A percentile compares a stretch with the other conserved stretches of the same genome.
These are phyloP conservation scores for Liquidambar formosana DNA, from an alignment of 164 flowering plant species.

Conservation along the genomic window DNA sequence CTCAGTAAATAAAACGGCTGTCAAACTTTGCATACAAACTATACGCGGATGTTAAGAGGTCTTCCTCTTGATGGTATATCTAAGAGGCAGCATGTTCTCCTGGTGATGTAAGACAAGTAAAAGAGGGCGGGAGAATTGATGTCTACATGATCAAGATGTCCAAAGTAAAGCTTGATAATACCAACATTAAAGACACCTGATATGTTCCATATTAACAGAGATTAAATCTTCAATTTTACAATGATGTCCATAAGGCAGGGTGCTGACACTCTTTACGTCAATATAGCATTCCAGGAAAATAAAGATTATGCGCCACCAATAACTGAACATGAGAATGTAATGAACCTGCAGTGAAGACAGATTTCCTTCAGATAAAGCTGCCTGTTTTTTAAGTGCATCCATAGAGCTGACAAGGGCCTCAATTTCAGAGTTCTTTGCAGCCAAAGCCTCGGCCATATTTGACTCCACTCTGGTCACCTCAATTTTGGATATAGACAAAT, in stretches of 20 bases:
- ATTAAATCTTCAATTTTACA: neutral
- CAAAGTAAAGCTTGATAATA: no score
- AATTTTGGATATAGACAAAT: slow-evolving; percentile 63
- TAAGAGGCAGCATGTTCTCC: no score
- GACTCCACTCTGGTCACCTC: slow-evolving; percentile 73
- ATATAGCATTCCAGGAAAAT: neutral
- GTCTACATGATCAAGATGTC: no score
- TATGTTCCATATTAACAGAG: neutral
- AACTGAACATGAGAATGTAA: neutral
- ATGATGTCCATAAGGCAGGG: neutral
- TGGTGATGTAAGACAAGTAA: no score
- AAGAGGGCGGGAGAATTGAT: no score
- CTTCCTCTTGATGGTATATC: no score
- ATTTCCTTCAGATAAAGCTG: slow-evolving; percentile 87
- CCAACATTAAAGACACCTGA: neutral
- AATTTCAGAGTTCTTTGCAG: slow-evolving; percentile 93
- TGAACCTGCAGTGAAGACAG: slow-evolving; percentile 84
- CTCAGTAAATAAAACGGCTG: no score
- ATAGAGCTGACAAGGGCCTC: slow-evolving; percentile 69
- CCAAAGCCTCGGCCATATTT: slow-evolving; percentile 79
- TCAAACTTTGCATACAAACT: no score
- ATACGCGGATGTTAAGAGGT: no score
- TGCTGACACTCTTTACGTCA: neutral
- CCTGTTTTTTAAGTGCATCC: slow-evolving; percentile 83
- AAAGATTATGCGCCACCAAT: neutral